Conservation (phyloP, 164 flowering plant species). For the Kalanchoe fedtschenkoi region DNA sequence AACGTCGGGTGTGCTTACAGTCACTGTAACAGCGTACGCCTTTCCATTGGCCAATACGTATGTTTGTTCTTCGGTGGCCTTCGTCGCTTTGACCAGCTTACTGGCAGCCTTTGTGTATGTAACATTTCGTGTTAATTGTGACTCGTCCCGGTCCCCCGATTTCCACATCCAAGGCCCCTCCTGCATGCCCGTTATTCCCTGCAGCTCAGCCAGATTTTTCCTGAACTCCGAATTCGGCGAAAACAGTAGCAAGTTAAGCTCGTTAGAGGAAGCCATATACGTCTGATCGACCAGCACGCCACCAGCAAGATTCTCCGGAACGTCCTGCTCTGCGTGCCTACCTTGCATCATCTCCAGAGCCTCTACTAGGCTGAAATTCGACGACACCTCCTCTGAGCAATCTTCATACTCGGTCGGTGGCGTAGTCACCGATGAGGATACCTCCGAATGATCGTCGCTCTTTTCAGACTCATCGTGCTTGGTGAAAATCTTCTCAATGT, state of each 20-base stretch:
- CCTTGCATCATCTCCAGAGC: slow-evolving; percentile 37
- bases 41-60: slow-evolving; percentile 45
- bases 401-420: slow-evolving; percentile 42
- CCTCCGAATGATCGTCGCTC: slow-evolving; percentile 35
- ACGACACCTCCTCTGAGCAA: slow-evolving; percentile 20
- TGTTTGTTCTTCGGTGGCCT: slow-evolving; percentile 65
- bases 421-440: slow-evolving; percentile 13
- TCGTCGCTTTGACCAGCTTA: slow-evolving; percentile 61
- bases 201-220: slow-evolving; percentile 46
- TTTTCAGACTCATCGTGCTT: slow-evolving; percentile 38
- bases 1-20: slow-evolving; percentile 67
- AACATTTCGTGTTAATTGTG: slow-evolving; percentile 41
- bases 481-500: slow-evolving; percentile 44
- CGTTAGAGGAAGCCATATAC: slow-evolving; percentile 28
- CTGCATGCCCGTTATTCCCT: slow-evolving; percentile 47
- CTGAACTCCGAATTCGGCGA: slow-evolving; percentile 55
- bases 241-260: slow-evolving; percentile 47
- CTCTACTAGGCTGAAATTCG: slow-evolving; percentile 40
- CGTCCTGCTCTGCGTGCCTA: slow-evolving; percentile 23
- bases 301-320: slow-evolving; percentile 56
- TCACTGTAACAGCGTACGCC: slow-evolving; percentile 41
- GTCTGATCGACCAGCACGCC: slow-evolving; percentile 58
- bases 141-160: slow-evolving; percentile 23
- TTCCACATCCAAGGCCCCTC: slow-evolving; percentile 69
- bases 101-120: slow-evolving; percentile 57